Percentiles rank a stretch among this genome's conserved stretches.
These are phyloP conservation scores for Dissophora ornata DNA, from an alignment of 192 early-diverging fungal species.

Conservation along the genomic window DNA sequence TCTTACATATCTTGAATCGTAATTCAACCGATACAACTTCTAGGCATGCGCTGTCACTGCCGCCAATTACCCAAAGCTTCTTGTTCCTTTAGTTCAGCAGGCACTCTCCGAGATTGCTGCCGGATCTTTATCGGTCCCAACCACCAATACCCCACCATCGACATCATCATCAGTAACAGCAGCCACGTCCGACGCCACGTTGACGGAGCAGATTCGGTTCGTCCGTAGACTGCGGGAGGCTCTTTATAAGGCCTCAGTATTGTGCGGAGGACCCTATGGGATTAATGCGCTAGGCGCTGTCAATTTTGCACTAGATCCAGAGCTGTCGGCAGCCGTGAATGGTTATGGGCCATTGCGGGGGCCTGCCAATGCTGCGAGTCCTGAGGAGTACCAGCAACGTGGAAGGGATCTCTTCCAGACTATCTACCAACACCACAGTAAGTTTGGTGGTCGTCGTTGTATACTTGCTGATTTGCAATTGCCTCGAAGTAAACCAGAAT, in stretches of 20 bases:
- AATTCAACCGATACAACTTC: neutral
- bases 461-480: too few relatives aligned
- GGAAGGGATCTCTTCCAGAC: conserved; percentile 41
- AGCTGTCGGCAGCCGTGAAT: conserved; percentile 19
- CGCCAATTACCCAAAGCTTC: conserved; percentile 42
- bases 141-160: neutral
- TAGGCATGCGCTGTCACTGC: conserved; percentile 36
- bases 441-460: too few relatives aligned
- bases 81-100: conserved; percentile 40
- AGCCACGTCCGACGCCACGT: neutral
- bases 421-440: conserved; percentile 46
- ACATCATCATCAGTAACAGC: neutral
- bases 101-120: conserved; percentile 17
- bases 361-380: neutral
- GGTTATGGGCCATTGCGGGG: conserved; percentile 21
- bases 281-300: conserved; percentile 51
- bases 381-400: conserved; percentile 28
- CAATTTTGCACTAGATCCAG: conserved; percentile 27
- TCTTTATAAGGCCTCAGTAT: conserved; percentile 28
- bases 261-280: conserved; percentile 43
- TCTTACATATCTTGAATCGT: neutral
- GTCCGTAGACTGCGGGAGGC: conserved; percentile 29
- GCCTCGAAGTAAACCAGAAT: too few relatives aligned
- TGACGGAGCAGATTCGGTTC: conserved; percentile 19
- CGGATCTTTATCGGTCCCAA: conserved; percentile 12